Conservation (phyloP, 257 asterid genomes). For the Solanum ahanhuiri region DNA sequence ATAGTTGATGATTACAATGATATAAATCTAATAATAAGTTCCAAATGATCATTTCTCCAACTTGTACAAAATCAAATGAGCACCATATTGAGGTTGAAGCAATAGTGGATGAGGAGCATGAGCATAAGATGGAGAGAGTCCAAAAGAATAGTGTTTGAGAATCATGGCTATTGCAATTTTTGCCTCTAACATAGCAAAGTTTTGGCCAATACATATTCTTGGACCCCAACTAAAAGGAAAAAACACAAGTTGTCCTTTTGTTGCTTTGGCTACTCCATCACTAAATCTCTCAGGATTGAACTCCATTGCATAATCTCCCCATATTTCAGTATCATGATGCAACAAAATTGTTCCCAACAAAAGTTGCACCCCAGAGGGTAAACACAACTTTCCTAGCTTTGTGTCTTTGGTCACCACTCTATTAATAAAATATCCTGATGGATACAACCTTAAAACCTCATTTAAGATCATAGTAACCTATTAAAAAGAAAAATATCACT, state of each 20-base stretch:
- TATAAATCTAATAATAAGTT: not conserved
- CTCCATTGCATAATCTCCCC: constrained; percentile 15
- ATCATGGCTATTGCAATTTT: not conserved
- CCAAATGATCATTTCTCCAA: not conserved
- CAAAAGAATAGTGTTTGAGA: not conserved
- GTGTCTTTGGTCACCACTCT: not conserved
- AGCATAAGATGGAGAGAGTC: constrained; percentile 6
- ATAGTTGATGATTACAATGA: too few relatives aligned
- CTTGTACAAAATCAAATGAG: constrained; percentile 10
- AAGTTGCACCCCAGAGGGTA: not conserved
- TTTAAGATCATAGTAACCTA: constrained; percentile 8
- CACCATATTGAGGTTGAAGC: constrained; percentile 14
- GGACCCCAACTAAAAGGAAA: constrained; percentile 14
- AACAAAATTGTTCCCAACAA: not conserved
- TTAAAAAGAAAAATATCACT: not conserved
- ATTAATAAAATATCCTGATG: not conserved
- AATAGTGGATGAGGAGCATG: constrained; percentile 10
- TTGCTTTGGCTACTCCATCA: constrained; percentile 8
- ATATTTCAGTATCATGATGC: constrained; percentile 6
- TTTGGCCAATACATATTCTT: constrained; percentile 6
- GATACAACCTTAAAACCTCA: constrained; percentile 6
- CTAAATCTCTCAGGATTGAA: constrained; percentile 18
- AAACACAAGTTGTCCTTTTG: constrained; percentile 4
- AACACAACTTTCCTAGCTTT: not conserved
- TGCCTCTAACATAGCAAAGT: constrained; percentile 5